Percentiles rank a stretch among this genome's conserved stretches.
Evolutionary conservation across 2,329 filamentous ascomycete species (phyloP).

Genomic region (Periconia sp.): DNA sequence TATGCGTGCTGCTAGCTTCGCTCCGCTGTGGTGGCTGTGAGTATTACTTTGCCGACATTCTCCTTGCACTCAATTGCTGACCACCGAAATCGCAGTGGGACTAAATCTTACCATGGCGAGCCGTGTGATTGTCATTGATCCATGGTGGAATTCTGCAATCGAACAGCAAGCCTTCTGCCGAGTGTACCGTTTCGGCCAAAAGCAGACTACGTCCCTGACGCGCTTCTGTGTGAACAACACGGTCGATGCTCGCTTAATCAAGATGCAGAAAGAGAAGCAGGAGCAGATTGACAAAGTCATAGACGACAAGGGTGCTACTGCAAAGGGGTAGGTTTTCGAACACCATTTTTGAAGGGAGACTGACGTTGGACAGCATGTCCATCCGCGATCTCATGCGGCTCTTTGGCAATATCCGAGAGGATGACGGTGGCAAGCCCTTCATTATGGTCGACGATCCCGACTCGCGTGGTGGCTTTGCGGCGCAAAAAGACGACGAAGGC

Average conservation of each 20-base stretch:
- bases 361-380: constrained; percentile 28
- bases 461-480: constrained; percentile 33
- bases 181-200: constrained; percentile 70
- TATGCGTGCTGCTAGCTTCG: constrained; percentile 61
- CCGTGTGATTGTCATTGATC: constrained; percentile 56
- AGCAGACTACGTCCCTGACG: constrained; percentile 63
- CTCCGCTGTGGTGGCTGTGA: constrained; percentile 61
- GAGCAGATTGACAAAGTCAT: constrained; percentile 51
- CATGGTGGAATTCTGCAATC: constrained; percentile 64
- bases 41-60: constrained; percentile 1
- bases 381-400: constrained; percentile 53
- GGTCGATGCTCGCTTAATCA: constrained; percentile 64
- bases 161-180: constrained; percentile 71
- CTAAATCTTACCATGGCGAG: constrained; percentile 66
- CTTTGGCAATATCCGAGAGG: constrained; percentile 52
- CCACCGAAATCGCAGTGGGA: constrained; percentile 40
- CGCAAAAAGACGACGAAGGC: constrained; percentile 40
- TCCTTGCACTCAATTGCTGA: not conserved
- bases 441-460: constrained; percentile 48
- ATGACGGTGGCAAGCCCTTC: constrained; percentile 48
- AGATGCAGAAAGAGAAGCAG: constrained; percentile 63
- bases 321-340: constrained; percentile 30
- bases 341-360: not conserved
- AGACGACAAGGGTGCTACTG: constrained; percentile 46
- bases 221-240: constrained; percentile 62